phyloP scores from a whole-genome alignment of 106 monocot species.

The Dendrobium huoshanense region DNA sequence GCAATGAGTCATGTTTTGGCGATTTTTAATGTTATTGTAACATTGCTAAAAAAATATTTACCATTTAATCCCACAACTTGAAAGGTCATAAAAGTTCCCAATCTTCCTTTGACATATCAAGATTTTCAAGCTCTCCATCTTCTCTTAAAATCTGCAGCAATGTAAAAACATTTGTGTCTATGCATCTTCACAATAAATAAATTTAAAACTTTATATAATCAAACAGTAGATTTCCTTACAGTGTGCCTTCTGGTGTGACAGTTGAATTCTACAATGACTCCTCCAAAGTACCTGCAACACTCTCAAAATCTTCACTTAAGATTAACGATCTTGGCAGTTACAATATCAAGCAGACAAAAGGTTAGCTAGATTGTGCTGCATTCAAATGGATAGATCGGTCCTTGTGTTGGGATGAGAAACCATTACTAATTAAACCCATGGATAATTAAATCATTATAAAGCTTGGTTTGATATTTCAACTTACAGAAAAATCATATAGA shows the following conservation, averaged over 20 bases:
- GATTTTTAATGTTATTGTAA: no score
- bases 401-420: no score
- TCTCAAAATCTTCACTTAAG: background rate
- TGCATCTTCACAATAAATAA: background rate
- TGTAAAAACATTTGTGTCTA: background rate
- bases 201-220: background rate
- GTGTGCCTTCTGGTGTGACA: slow-evolving; percentile 42
- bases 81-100: slow-evolving; percentile 41
- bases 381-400: no score
- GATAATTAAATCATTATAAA: no score
- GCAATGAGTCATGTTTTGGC: no score
- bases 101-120: slow-evolving; percentile 47
- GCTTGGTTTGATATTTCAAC: no score
- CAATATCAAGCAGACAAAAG: background rate
- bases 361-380: no score
- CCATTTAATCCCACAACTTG: background rate
- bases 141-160: slow-evolving; percentile 43
- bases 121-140: slow-evolving; percentile 39
- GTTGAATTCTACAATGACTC: slow-evolving; percentile 49
- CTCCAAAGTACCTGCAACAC: slow-evolving; percentile 49
- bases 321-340: background rate
- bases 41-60: no score
- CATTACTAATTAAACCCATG: no score
- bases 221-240: slow-evolving; percentile 27
- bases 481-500: no score